phyloP scores from a whole-genome alignment of 1,139 yeast genomes.

The Taphrina wiesneri region DNA sequence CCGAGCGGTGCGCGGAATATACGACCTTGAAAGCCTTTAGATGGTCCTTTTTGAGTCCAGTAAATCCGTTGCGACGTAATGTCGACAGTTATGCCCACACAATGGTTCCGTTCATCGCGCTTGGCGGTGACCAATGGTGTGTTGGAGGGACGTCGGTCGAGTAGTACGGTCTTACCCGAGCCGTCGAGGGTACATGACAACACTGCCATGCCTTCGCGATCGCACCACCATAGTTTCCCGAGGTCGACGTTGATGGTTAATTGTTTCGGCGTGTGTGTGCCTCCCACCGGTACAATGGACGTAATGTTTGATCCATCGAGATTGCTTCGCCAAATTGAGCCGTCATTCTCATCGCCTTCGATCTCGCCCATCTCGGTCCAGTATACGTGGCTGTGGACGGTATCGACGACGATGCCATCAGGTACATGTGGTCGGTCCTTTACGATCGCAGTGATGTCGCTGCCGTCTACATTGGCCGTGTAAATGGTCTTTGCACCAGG shows the following conservation, averaged over 20 bases:
- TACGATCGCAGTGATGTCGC: neutral
- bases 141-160: neutral
- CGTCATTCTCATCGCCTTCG: neutral
- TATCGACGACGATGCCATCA: neutral
- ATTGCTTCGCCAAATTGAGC: neutral
- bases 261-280: neutral
- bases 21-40: neutral
- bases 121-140: neutral
- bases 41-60: neutral
- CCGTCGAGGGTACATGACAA: neutral
- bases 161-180: neutral
- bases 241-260: neutral
- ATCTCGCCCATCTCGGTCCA: neutral
- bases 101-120: neutral
- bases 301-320: neutral
- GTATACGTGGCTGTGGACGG: neutral
- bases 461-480: neutral
- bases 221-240: neutral
- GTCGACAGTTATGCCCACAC: neutral
- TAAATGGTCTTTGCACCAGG: neutral
- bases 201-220: neutral
- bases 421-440: neutral
- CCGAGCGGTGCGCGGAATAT: neutral
- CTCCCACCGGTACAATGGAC: neutral
- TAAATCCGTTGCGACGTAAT: neutral